Evolutionary conservation across 768 basidiomycete species (phyloP).

Genomic region (Leccinum sublutescens): DNA sequence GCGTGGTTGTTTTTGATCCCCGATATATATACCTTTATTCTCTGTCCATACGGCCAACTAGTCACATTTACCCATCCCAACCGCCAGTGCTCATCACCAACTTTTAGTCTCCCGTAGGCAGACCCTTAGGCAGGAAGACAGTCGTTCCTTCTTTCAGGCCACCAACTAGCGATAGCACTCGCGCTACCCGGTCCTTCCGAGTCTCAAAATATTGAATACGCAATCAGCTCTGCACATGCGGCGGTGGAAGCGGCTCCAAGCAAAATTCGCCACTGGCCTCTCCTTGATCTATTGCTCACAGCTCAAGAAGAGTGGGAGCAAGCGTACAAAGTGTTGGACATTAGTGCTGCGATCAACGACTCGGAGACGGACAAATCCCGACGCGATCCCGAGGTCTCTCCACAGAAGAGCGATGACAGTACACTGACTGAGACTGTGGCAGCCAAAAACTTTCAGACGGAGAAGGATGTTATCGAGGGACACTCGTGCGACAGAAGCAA

Average conservation of each 20-base stretch:
- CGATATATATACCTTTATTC: too few relatives aligned
- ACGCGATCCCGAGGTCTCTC: conserved; percentile 22
- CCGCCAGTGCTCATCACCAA: conserved; percentile 47
- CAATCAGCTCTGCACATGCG: conserved; percentile 61
- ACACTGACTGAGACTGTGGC: neutral
- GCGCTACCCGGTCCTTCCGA: conserved; percentile 54
- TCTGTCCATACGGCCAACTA: too few relatives aligned
- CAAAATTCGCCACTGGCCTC: conserved; percentile 83
- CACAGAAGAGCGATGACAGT: conserved; percentile 11
- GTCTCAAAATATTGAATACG: conserved; percentile 60
- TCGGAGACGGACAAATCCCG: conserved; percentile 33
- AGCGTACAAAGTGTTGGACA: conserved; percentile 72
- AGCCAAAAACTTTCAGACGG: conserved; percentile 12
- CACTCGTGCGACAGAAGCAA: neutral
- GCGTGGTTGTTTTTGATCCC: too few relatives aligned
- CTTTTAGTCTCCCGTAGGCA: too few relatives aligned
- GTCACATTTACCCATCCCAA: conserved; percentile 25
- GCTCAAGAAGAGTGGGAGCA: conserved; percentile 77
- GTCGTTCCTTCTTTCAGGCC: conserved; percentile 24
- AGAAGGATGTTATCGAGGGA: conserved; percentile 1
- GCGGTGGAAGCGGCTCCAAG: conserved; percentile 71
- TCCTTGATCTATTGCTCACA: conserved; percentile 79
- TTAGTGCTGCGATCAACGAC: conserved; percentile 64
- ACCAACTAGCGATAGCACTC: conserved; percentile 78
- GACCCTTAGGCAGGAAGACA: too few relatives aligned